These are phyloP conservation scores for Talaromyces amestolkiae DNA, from an alignment of 2,329 filamentous ascomycete species.

Conservation along the genomic window DNA sequence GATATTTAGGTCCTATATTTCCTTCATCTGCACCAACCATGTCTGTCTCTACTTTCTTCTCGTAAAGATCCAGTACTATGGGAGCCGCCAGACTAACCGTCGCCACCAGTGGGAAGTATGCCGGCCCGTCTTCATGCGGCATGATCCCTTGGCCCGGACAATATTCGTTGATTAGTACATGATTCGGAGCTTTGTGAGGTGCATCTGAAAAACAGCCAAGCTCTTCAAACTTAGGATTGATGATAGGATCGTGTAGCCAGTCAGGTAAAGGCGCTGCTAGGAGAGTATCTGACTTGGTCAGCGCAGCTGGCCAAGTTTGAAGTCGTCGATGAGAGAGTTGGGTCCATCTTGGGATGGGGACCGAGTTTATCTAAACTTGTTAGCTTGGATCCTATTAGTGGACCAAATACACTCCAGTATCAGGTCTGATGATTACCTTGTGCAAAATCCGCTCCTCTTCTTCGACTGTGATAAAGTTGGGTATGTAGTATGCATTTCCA, in stretches of 20 bases:
- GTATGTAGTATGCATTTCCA: constrained; percentile 71
- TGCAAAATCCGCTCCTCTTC: constrained; percentile 71
- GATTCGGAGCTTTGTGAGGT: constrained; percentile 76
- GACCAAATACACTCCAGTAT: not conserved
- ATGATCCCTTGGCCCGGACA: constrained; percentile 87
- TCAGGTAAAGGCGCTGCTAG: constrained; percentile 67
- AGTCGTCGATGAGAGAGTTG: constrained; percentile 83
- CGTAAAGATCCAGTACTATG: constrained; percentile 74
- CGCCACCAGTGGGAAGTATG: constrained; percentile 84
- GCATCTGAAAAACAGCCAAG: constrained; percentile 59
- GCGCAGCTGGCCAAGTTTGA: constrained; percentile 83
- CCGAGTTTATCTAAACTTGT: constrained; percentile 51
- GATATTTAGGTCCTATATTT: constrained; percentile 41
- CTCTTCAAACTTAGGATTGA: constrained; percentile 52
- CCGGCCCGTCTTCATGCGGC: constrained; percentile 88
- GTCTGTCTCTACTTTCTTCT: constrained; percentile 46
- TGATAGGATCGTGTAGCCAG: constrained; percentile 71
- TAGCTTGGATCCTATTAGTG: not conserved
- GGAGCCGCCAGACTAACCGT: constrained; percentile 81
- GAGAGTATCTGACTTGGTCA: constrained; percentile 71
- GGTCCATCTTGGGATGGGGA: constrained; percentile 78
- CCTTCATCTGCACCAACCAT: constrained; percentile 19
- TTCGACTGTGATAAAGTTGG: constrained; percentile 73
- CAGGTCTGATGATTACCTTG: constrained; percentile 53
- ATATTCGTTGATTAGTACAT: constrained; percentile 94